These are phyloP conservation scores for Umbelopsis ramanniana DNA, from an alignment of 192 early-diverging fungal genomes.

Conservation along the genomic window DNA sequence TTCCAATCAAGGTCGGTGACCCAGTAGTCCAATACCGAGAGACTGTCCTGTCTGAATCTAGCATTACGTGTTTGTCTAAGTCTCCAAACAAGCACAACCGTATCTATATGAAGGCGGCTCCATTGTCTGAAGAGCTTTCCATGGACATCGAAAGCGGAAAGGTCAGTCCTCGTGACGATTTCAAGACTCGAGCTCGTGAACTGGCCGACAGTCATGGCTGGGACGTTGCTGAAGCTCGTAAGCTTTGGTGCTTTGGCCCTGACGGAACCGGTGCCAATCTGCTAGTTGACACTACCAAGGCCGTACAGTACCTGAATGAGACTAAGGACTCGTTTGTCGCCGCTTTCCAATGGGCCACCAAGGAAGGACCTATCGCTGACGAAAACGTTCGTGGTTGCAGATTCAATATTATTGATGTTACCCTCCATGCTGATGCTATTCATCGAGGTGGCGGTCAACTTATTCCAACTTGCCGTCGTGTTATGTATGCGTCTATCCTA, in stretches of 20 bases:
- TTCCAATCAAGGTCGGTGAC: slow-evolving; percentile 88
- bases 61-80: slow-evolving; percentile 83
- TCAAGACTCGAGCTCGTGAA: slow-evolving; percentile 87
- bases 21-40: slow-evolving; percentile 96
- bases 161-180: slow-evolving; percentile 86
- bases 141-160: slow-evolving; percentile 82
- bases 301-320: slow-evolving; percentile 97
- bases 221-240: slow-evolving; percentile 96
- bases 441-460: slow-evolving; percentile 99
- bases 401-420: slow-evolving; percentile 97
- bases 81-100: slow-evolving; percentile 99
- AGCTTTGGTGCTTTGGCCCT: slow-evolving; percentile 93
- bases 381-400: slow-evolving; percentile 95
- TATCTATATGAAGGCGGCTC: slow-evolving; percentile 92
- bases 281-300: slow-evolving; percentile 95
- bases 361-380: slow-evolving; percentile 89
- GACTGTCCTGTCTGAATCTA: slow-evolving; percentile 84
- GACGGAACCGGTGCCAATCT: slow-evolving; percentile 87
- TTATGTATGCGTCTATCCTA: slow-evolving; percentile 86
- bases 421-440: slow-evolving; percentile 97
- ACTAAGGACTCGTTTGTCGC: slow-evolving; percentile 97
- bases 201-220: slow-evolving; percentile 87
- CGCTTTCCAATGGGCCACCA: slow-evolving; percentile 92
- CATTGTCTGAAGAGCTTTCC: slow-evolving; percentile 80
- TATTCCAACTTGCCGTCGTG: slow-evolving; percentile 93